Conservation (phyloP, 2,329 filamentous ascomycete species). For the Paecilomyces sp. region DNA sequence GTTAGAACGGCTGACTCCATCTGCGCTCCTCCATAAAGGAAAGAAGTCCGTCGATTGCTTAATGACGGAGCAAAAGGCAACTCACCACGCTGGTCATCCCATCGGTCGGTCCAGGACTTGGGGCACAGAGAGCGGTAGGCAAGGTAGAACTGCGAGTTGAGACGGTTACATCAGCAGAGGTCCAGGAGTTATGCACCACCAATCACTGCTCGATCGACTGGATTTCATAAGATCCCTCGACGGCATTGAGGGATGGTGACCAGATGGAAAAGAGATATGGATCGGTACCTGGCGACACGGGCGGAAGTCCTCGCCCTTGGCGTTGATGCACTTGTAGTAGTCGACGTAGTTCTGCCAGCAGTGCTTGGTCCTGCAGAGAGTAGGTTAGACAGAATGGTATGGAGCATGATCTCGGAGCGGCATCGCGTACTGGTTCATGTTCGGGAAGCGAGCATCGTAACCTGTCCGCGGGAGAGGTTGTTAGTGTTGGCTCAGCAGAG, state of each 20-base stretch:
- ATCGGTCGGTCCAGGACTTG: conserved; percentile 84
- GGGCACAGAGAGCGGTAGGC: conserved; percentile 98
- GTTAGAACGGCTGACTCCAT: conserved; percentile 5
- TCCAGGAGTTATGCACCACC: not conserved
- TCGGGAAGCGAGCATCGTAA: conserved; percentile 98
- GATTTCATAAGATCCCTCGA: not conserved
- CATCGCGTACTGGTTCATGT: conserved; percentile 62
- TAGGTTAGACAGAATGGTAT: conserved; percentile 1
- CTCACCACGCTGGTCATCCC: conserved; percentile 95
- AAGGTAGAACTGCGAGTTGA: conserved; percentile 60
- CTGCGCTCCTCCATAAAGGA: not conserved
- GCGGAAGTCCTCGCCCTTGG: conserved; percentile 97
- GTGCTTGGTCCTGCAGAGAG: conserved; percentile 69
- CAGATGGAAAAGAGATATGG: not conserved
- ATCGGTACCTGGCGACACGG: conserved; percentile 82
- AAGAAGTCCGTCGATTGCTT: not conserved
- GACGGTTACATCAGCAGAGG: not conserved
- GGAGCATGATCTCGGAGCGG: not conserved
- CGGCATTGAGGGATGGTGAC: not conserved
- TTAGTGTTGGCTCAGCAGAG: conserved; percentile 15
- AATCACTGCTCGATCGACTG: not conserved
- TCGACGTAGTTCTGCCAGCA: conserved; percentile 99
- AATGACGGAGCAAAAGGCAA: conserved; percentile 10
- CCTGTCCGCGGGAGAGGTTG: conserved; percentile 50
- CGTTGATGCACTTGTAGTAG: conserved; percentile 98